A percentile compares a stretch with the other conserved stretches of the same genome.
Conservation (phyloP, 2,329 filamentous ascomycete species). For the Pseudogymnoascus pannorum region DNA sequence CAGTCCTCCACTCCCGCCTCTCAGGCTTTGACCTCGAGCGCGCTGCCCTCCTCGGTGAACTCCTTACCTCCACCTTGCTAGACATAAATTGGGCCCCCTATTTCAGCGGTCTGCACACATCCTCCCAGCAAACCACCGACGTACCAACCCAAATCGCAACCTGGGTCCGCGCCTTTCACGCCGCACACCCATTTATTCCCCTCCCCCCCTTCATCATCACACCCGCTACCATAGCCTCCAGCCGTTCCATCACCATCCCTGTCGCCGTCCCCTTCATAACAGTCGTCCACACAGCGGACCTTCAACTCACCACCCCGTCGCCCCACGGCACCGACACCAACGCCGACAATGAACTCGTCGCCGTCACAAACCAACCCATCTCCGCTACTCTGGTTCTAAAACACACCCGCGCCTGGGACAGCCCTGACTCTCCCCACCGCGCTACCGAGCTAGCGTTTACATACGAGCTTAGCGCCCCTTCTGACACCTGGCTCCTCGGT, state of each 20-base stretch:
- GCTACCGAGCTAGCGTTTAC: slow-evolving; percentile 60
- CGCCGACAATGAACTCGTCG: slow-evolving; percentile 32
- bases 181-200: slow-evolving; percentile 17
- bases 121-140: slow-evolving; percentile 17
- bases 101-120: slow-evolving; percentile 39
- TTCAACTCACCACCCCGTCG: slow-evolving; percentile 38
- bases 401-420: slow-evolving; percentile 59
- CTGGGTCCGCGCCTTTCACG: slow-evolving; percentile 22
- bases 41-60: slow-evolving; percentile 44
- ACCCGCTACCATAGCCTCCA: slow-evolving; percentile 31
- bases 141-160: slow-evolving; percentile 20
- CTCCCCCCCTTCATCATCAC: slow-evolving; percentile 19
- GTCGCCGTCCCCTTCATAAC: slow-evolving; percentile 82
- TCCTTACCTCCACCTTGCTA: slow-evolving; percentile 43
- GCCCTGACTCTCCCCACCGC: slow-evolving; percentile 29
- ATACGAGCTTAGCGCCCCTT: slow-evolving; percentile 70
- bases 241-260: slow-evolving; percentile 69
- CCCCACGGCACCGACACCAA: slow-evolving; percentile 25
- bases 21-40: slow-evolving; percentile 49
- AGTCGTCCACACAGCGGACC: slow-evolving; percentile 72
- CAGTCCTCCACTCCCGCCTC: slow-evolving; percentile 38
- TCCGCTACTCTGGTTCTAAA: slow-evolving; percentile 53
- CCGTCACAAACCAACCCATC: slow-evolving; percentile 57
- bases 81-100: slow-evolving; percentile 41
- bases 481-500: slow-evolving; percentile 77